Evolutionary conservation across 2,329 filamentous ascomycete species (phyloP), one percentile per base, ranked within the genome.

Genomic region (Fusarium keratoplasticum): DNA sequence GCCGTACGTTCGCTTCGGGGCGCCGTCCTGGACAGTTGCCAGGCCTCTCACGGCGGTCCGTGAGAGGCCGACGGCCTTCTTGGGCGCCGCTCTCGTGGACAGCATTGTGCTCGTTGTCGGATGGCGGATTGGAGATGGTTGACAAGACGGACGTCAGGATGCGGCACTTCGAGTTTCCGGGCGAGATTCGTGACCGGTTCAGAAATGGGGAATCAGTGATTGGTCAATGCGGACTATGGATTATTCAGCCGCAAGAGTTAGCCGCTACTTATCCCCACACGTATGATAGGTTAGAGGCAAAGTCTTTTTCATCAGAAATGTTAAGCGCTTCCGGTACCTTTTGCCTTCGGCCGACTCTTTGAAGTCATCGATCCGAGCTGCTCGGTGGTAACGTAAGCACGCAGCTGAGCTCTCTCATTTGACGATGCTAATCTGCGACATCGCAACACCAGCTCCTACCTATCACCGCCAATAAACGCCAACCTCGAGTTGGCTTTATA

Each of bases 21-120:
- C 85, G 79, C 87, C 88, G 84, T 95, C 93, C 83, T 94, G 92
- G 77, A 95, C 93, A 71, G 94, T 95, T 80, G 94, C 94, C 86
- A 98, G 93, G 77, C 89, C 89, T 83, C 96, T 92, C 77, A 86
- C 84, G 80, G 84, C 81, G 74, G 84, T 83, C 79, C 83, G 82
- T 79, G 85, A 85, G 78, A 83, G 81, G 74, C 74, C 81, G 74
- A 81, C 81, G 71, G 80, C 82, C 80, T 81, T 81, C 69, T 76
- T 81, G 61, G 83, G 81, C 77, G 83, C 82, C 79, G 83, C 80
- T 83, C 82, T 83, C 77, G 83, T 82, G 75, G 86, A 83, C 81
- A 87, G 82, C 84, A 86, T 86, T 77, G 78, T 82, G 79, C 79
- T 76, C 75, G 78, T 80, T 78, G 76, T 80, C 77, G 77, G 74